Percentiles rank a stretch among this genome's conserved stretches.
Evolutionary conservation across 768 basidiomycete species (phyloP).

Genomic region (Psilocybe azurescens): DNA sequence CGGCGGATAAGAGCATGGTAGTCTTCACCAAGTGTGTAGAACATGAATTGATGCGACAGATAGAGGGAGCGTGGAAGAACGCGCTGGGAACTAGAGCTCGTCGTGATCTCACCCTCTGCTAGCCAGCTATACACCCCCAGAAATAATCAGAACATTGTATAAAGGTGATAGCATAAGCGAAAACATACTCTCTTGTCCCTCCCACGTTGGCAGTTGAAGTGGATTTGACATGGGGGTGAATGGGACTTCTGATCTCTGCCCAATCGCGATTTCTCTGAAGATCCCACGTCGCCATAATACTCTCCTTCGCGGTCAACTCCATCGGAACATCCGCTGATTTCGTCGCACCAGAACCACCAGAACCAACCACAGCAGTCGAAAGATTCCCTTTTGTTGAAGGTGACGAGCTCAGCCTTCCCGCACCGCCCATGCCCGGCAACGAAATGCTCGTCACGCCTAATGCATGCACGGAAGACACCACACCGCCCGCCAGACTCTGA

Average conservation of each 20-base stretch:
- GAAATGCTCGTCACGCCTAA: conserved; percentile 61
- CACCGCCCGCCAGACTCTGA: conserved; percentile 26
- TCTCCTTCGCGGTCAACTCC: conserved; percentile 44
- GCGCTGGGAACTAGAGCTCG: conserved; percentile 59
- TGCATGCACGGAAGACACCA: conserved; percentile 35
- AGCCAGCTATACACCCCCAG: conserved; percentile 54
- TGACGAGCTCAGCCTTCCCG: conserved; percentile 36
- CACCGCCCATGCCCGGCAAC: conserved; percentile 53
- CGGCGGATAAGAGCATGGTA: conserved; percentile 80
- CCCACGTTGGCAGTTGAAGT: conserved; percentile 4
- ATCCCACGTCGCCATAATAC: conserved; percentile 68
- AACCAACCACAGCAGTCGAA: background rate
- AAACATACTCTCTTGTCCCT: conserved; percentile 25
- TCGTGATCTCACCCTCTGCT: conserved; percentile 84
- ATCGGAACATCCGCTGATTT: conserved; percentile 23
- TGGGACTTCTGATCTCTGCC: conserved; percentile 52
- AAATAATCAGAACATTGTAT: background rate
- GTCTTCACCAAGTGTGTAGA: conserved; percentile 75
- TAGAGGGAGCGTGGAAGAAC: conserved; percentile 81
- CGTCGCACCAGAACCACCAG: background rate
- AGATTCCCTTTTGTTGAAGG: conserved; percentile 25
- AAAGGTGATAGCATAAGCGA: conserved; percentile 8
- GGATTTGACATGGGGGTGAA: conserved; percentile 1
- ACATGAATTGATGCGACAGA: conserved; percentile 84
- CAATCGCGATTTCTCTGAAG: conserved; percentile 56